phyloP scores from a whole-genome alignment of 1,284 basidiomycete species.

The Ustilago tritici region DNA sequence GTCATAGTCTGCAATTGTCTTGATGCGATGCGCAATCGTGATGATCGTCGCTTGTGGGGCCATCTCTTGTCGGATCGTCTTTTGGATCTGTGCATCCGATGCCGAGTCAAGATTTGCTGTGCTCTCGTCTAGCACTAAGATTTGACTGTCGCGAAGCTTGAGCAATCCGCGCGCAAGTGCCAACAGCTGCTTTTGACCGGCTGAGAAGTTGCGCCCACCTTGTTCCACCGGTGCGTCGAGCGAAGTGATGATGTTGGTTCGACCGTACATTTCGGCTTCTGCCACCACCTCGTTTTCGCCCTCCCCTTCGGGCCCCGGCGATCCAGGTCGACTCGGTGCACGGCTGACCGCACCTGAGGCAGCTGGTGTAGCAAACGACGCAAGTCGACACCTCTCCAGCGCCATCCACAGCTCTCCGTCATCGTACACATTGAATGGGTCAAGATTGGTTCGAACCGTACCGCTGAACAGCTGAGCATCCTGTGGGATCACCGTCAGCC shows the following conservation, averaged over 20 bases:
- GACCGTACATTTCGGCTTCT: slow-evolving; percentile 58
- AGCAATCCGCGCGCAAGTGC: slow-evolving; percentile 74
- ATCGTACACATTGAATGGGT: slow-evolving; percentile 79
- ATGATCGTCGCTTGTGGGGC: slow-evolving; percentile 71
- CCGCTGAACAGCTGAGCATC: slow-evolving; percentile 73
- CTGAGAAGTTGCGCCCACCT: slow-evolving; percentile 72
- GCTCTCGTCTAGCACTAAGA: slow-evolving; percentile 74
- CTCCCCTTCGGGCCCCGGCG: slow-evolving; percentile 30
- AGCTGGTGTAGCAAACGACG: slow-evolving; percentile 48
- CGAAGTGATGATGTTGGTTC: slow-evolving; percentile 71
- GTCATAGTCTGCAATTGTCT: slow-evolving; percentile 75
- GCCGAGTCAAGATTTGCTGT: slow-evolving; percentile 71
- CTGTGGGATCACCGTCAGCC: slow-evolving; percentile 90
- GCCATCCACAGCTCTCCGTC: slow-evolving; percentile 76
- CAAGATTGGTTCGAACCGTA: slow-evolving; percentile 68
- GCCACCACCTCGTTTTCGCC: slow-evolving; percentile 13
- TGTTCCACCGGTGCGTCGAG: slow-evolving; percentile 73
- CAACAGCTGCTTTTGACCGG: slow-evolving; percentile 74
- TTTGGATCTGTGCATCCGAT: slow-evolving; percentile 72
- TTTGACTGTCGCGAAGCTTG: slow-evolving; percentile 71
- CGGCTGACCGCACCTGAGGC: slow-evolving; percentile 45
- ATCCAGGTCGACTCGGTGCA: slow-evolving; percentile 47
- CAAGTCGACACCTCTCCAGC: slow-evolving; percentile 72
- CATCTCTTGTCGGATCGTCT: slow-evolving; percentile 71
- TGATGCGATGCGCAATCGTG: slow-evolving; percentile 77